Evolutionary conservation across 202 grass and related monocot species (phyloP).

Genomic region (Digitaria exilis): DNA sequence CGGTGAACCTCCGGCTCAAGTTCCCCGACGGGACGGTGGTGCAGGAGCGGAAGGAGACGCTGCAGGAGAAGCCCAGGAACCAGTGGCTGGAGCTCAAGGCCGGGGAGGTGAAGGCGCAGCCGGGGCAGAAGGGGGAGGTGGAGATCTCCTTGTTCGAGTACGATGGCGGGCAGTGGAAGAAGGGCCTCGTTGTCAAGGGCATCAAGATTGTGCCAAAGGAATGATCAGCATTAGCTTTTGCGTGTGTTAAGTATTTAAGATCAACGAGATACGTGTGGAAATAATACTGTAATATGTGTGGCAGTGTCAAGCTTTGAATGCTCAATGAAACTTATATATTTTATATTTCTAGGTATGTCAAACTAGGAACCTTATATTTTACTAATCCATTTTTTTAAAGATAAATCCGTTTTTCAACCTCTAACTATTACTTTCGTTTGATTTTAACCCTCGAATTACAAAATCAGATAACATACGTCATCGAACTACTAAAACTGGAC

Average conservation of each 20-base stretch:
- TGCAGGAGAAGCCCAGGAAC: constrained; percentile 41
- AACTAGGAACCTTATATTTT: too few relatives aligned
- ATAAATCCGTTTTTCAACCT: too few relatives aligned
- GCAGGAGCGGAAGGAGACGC: constrained; percentile 42
- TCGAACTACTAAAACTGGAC: too few relatives aligned
- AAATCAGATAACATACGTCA: too few relatives aligned
- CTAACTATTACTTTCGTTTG: too few relatives aligned
- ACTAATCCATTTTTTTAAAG: too few relatives aligned
- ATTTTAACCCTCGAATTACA: too few relatives aligned
- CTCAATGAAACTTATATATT: background rate
- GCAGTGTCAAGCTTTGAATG: background rate
- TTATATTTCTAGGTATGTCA: too few relatives aligned
- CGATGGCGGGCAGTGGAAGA: constrained; percentile 48
- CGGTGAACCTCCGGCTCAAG: constrained; percentile 52
- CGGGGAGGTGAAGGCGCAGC: constrained; percentile 31
- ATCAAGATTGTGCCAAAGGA: constrained; percentile 47
- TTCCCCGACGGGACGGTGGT: constrained; percentile 41
- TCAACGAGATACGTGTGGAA: background rate
- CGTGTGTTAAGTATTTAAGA: background rate
- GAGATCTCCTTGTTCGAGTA: constrained; percentile 61
- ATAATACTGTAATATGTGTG: constrained; percentile 6
- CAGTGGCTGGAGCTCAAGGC: constrained; percentile 48
- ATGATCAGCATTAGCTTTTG: background rate
- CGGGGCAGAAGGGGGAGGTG: constrained; percentile 42
- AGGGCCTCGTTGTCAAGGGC: constrained; percentile 52